phyloP scores from a whole-genome alignment of 768 basidiomycete species.

The Lactarius indigo region DNA sequence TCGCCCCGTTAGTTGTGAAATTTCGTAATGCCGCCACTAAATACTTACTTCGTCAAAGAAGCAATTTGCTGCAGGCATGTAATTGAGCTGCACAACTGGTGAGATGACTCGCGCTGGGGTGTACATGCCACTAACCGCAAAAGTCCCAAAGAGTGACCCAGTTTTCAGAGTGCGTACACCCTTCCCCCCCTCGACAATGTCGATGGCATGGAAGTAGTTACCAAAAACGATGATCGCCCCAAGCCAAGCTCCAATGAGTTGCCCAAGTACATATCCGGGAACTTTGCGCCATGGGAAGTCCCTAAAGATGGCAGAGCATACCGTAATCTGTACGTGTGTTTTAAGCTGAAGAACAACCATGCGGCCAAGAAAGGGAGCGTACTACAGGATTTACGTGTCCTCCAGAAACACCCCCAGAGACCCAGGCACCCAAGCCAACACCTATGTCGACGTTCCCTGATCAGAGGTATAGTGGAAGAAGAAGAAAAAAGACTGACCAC shows the following conservation, averaged over 20 bases:
- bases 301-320: conserved; percentile 64
- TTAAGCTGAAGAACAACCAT: neutral
- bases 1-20: neutral
- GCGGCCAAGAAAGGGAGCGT: neutral
- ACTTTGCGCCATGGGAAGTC: conserved; percentile 81
- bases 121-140: conserved; percentile 42
- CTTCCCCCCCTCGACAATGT: conserved; percentile 55
- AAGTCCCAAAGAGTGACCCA: conserved; percentile 57
- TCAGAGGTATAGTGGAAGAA: neutral
- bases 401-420: conserved; percentile 61
- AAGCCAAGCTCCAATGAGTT: conserved; percentile 56
- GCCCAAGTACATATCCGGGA: conserved; percentile 61
- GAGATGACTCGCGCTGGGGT: conserved; percentile 8
- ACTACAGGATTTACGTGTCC: conserved; percentile 51
- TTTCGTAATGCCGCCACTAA: neutral
- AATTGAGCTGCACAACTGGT: conserved; percentile 32
- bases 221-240: conserved; percentile 59
- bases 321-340: conserved; percentile 48
- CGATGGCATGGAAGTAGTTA: conserved; percentile 65
- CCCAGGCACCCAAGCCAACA: conserved; percentile 65
- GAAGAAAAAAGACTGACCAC: conserved; percentile 17
- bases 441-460: conserved; percentile 33
- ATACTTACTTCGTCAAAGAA: conserved; percentile 45
- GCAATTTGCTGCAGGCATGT: conserved; percentile 41
- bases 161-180: conserved; percentile 56